Base-by-base conservation (phyloP, 176 grass and related monocot species). In the Triticum aestivum region DNA sequence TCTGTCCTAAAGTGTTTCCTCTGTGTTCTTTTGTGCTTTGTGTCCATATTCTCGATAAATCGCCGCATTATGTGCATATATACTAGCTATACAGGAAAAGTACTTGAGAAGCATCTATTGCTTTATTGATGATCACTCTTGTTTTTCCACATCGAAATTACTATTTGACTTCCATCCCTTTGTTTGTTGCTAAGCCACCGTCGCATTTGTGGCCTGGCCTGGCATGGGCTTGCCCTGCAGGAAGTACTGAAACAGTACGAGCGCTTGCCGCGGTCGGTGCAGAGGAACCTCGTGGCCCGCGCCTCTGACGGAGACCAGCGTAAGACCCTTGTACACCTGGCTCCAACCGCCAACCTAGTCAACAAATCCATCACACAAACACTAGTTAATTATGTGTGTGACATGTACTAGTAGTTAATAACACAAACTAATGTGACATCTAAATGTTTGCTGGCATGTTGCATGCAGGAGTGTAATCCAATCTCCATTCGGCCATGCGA, bases 261-360 rank as follows among this genome's bases (percentile, higher is more conserved):
- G 61, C 4, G 61, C 61, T 64, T 64, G 61, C 61, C 61, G 23
- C 61, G 61, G 61, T 0, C 81, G 74, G 30, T 88, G 87, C 8
- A 88, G 75, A 2, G 87, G 87, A 62, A 88, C 87, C 54, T 73
- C 21, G 6, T 88, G 87, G 7, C 71, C 77, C 0, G 86, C 80
- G 0, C 80, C 80, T 20, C 80, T 73, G 20, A 88, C 11, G 0
- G 73, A 83, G 64, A 88, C 86, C 13, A 88, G 18, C 5, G 63
- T 88, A 1, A 88, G 63, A 49, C 80, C 86, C 49, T 62, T 17
- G 20, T 83, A 88, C 20, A 88, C 86, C 75, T 88, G 80, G 14
- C 80, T 88, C 86, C 86, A 88, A 6, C 87, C 87, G 8, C 87
- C 87, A 20, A 88, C 87, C 87, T 88, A 63, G 49, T 51, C 4